Percentiles rank a stretch among this genome's conserved stretches.
Conservation (phyloP, 2,329 filamentous ascomycete genomes). For the Colletotrichum lindemuthianum region DNA sequence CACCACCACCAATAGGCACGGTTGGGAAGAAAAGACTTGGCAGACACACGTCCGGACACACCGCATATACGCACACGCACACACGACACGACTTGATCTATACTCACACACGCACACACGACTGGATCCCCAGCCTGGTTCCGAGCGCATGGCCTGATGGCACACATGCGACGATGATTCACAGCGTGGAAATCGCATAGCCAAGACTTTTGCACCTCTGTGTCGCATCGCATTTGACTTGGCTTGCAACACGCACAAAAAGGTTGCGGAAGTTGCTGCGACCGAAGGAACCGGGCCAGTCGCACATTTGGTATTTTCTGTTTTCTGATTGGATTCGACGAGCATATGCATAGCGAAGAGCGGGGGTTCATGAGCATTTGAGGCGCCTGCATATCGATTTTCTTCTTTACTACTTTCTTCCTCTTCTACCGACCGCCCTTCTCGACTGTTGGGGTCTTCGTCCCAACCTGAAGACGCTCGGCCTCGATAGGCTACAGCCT, state of each 20-base stretch:
- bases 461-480: no score
- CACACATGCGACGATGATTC: slow-evolving; percentile 23
- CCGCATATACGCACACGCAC: slow-evolving; percentile 12
- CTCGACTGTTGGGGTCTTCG: no score
- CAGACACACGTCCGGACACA: slow-evolving; percentile 31
- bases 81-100: background rate
- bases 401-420: background rate
- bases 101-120: background rate
- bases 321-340: slow-evolving; percentile 11
- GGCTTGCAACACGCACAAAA: slow-evolving; percentile 15
- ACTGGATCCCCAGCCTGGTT: slow-evolving; percentile 5
- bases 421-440: background rate
- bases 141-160: slow-evolving; percentile 28
- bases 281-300: slow-evolving; percentile 11
- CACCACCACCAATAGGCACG: background rate
- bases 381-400: slow-evolving; percentile 24
- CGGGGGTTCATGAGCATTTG: slow-evolving; percentile 27
- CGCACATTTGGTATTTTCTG: slow-evolving; percentile 4
- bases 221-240: slow-evolving; percentile 6
- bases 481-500: background rate
- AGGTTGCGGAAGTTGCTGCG: slow-evolving; percentile 13
- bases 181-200: slow-evolving; percentile 19
- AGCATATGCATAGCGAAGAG: slow-evolving; percentile 36
- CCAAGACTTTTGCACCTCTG: slow-evolving; percentile 7
- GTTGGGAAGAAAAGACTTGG: background rate